These are phyloP conservation scores for Sphaerulina musiva DNA, from an alignment of 2,329 filamentous ascomycete genomes.

Conservation along the genomic window DNA sequence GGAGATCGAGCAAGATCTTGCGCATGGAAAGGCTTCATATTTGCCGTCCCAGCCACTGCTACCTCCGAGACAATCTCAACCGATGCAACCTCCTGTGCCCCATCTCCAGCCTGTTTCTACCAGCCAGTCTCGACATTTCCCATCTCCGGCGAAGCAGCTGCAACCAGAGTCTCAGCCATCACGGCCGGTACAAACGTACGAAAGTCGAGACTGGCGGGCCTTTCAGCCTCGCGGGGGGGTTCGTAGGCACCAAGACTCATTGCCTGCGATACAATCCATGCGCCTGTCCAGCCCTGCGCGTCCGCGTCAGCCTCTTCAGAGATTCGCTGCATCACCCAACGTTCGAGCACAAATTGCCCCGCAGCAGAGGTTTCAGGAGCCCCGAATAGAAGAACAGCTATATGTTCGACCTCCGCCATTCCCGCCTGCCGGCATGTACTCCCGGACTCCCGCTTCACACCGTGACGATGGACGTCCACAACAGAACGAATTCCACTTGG, in stretches of 20 bases:
- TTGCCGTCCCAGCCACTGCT: conserved; percentile 11
- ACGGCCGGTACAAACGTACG: neutral
- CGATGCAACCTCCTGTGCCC: neutral
- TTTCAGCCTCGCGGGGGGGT: neutral
- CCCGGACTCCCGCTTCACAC: neutral
- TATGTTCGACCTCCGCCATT: neutral
- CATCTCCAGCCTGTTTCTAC: neutral
- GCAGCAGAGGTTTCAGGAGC: neutral
- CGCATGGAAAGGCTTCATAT: neutral
- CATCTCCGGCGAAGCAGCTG: neutral
- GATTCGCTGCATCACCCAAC: neutral
- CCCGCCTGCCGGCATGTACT: neutral
- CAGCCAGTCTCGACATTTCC: neutral
- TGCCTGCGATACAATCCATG: conserved; percentile 2
- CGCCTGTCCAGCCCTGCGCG: neutral
- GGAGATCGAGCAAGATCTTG: neutral
- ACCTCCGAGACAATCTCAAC: neutral
- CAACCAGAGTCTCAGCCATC: neutral
- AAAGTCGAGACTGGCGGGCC: neutral
- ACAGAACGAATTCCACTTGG: neutral
- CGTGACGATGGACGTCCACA: neutral
- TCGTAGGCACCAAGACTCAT: neutral
- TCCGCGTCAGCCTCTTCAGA: neutral
- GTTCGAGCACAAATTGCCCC: neutral
- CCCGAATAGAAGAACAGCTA: neutral